Base-by-base conservation (phyloP, 83 land plant genomes). In the Picea abies region DNA sequence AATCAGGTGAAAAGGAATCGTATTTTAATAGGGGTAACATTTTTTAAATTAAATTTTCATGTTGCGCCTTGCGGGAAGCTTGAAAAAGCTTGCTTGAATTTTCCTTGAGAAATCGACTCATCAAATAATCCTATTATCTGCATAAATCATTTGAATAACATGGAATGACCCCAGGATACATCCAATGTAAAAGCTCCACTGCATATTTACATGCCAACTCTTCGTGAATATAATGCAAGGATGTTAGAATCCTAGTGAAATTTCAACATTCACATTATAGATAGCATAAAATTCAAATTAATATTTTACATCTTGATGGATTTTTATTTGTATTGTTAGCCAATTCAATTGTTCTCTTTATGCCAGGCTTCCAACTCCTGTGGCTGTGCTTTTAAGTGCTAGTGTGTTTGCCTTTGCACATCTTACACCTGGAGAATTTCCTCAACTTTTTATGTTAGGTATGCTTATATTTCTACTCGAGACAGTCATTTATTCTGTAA, bases 381-480 rank as follows among this genome's bases (percentile, higher is more conserved):
- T 88, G 44, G 85, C 98, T 56, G 90, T 93, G 12, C 11, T 90
- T 49, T 32, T 94, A 14, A 94, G 95, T 90, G 97, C 99, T 61
- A 89, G 93, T 70, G 90, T 92, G 63, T 97, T 97, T 92, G 98
- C 99, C 47, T 67, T 91, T 78, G 99, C 98, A 29, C 99, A 97
- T 89, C 92, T 96, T 3, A 97, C 98, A 25, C 98, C 96, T 70
- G 96, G 97, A 72, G 94, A 97, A 81, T 90, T 96, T 85, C 98
- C 98, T 37, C 99, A 97, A 79, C 93, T 97, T 22, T 93, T 94
- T 88, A 88, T 94, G 35, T 88, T 97, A 37, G 99, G 99, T 97
- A 89, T 66, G 63, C 8, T 39, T 58, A 56, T 60, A 39, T 58
- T 47, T 62, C 58, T 49, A 3, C 39, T 71, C 29, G 15, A 52